Conservation (phyloP, 2,329 filamentous ascomycete genomes). For the Acrodontium crateriforme region DNA sequence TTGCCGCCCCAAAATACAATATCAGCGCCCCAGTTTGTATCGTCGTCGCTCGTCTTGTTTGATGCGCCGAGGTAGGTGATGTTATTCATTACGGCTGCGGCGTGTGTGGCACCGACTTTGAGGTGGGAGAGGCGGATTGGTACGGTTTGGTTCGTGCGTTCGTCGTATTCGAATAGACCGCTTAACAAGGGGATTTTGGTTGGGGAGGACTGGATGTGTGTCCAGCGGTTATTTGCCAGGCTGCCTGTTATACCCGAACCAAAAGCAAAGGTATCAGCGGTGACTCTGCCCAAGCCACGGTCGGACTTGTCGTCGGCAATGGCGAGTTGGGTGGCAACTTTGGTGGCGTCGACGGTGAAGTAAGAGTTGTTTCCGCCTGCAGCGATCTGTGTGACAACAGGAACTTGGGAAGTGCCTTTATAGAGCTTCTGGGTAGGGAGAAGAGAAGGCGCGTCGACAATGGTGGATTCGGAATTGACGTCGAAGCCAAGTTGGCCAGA, state of each 20-base stretch:
- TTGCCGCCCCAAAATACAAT: conserved; percentile 92
- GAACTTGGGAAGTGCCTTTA: conserved; percentile 44
- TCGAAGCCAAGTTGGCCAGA: conserved; percentile 84
- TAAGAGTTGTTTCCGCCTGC: conserved; percentile 82
- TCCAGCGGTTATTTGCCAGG: conserved; percentile 78
- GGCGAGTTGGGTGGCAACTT: conserved; percentile 32
- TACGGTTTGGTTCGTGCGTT: conserved; percentile 48
- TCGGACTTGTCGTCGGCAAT: too few relatives aligned
- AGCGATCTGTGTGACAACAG: conserved; percentile 61
- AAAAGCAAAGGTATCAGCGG: conserved; percentile 72
- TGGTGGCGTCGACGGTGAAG: conserved; percentile 67
- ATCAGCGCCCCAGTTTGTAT: conserved; percentile 80
- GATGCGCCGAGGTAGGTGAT: conserved; percentile 43
- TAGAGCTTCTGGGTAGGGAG: conserved; percentile 64
- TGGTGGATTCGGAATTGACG: conserved; percentile 45
- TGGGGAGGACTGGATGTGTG: conserved; percentile 65
- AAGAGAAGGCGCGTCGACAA: conserved; percentile 54
- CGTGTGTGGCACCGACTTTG: conserved; percentile 67
- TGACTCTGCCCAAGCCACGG: conserved; percentile 40
- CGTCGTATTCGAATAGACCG: conserved; percentile 76
- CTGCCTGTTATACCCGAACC: conserved; percentile 74
- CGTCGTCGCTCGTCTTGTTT: conserved; percentile 39
- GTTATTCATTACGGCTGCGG: conserved; percentile 71
- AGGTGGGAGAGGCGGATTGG: conserved; percentile 67
- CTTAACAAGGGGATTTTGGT: conserved; percentile 73